phyloP scores from a whole-genome alignment of 345 rosid genomes.

The Limnanthes douglasii region DNA sequence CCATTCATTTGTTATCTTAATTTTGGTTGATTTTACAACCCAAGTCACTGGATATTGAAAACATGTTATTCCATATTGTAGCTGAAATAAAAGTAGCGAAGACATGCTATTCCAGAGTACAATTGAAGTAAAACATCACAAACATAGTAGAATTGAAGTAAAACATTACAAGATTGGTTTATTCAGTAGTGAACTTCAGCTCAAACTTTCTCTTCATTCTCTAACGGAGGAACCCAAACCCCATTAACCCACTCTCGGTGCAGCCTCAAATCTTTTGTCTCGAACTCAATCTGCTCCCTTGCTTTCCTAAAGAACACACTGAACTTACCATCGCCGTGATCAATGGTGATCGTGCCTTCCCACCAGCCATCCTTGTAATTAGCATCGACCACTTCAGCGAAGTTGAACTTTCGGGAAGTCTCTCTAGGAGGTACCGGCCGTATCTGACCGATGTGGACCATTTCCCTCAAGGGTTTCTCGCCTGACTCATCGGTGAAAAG shows the following conservation, averaged over 20 bases:
- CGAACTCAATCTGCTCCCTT: slow-evolving; percentile 24
- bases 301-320: slow-evolving; percentile 24
- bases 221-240: too few relatives aligned
- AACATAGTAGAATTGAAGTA: too few relatives aligned
- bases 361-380: slow-evolving; percentile 60
- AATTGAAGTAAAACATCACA: too few relatives aligned
- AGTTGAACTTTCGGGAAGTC: slow-evolving; percentile 13
- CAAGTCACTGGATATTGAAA: too few relatives aligned
- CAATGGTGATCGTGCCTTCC: slow-evolving; percentile 31
- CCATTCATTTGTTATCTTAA: too few relatives aligned
- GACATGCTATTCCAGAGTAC: too few relatives aligned
- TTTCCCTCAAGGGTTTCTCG: slow-evolving; percentile 31
- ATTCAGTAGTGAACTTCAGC: too few relatives aligned
- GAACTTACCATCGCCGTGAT: slow-evolving; percentile 14
- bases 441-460: slow-evolving; percentile 14
- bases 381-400: slow-evolving; percentile 42
- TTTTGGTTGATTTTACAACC: too few relatives aligned
- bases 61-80: too few relatives aligned
- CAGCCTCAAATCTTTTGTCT: slow-evolving; percentile 33
- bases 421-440: slow-evolving; percentile 37
- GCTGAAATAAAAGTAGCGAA: too few relatives aligned
- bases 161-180: too few relatives aligned
- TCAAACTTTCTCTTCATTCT: too few relatives aligned
- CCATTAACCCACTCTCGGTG: slow-evolving; percentile 54
- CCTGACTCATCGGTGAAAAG: slow-evolving; percentile 36